Percentiles rank a stretch among this genome's conserved stretches.
phyloP scores from a whole-genome alignment of 352 stramenopile species.

The Aphanomyces astaci region DNA sequence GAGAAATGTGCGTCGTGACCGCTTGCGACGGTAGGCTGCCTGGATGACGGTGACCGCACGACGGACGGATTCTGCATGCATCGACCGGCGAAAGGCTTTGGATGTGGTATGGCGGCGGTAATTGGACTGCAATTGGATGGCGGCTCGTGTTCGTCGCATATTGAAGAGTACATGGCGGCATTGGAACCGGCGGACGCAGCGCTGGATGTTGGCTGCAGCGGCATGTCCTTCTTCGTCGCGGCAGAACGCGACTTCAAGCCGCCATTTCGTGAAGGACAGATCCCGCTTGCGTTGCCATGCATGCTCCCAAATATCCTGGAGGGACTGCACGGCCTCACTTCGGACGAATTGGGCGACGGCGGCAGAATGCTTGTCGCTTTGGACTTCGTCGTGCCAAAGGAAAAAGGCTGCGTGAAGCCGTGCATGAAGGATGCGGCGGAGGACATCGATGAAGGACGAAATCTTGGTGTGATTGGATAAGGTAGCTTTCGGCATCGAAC shows the following conservation, averaged over 20 bases:
- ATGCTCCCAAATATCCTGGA: slow-evolving; percentile 20
- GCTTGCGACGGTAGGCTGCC: slow-evolving; percentile 30
- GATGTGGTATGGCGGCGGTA: neutral
- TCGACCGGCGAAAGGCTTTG: neutral
- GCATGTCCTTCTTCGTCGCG: slow-evolving; percentile 29
- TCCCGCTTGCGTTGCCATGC: slow-evolving; percentile 10
- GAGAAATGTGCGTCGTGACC: slow-evolving; percentile 20
- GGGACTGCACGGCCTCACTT: neutral
- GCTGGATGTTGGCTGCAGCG: slow-evolving; percentile 34
- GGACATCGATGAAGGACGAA: slow-evolving; percentile 12
- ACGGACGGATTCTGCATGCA: slow-evolving; percentile 12
- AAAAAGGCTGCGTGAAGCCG: slow-evolving; percentile 7
- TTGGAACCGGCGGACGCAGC: slow-evolving; percentile 15
- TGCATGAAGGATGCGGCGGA: neutral
- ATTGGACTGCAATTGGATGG: neutral
- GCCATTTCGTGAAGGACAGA: neutral
- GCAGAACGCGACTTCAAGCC: neutral
- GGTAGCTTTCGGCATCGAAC: slow-evolving; percentile 5
- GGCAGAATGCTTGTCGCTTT: neutral
- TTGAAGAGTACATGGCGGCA: slow-evolving; percentile 13
- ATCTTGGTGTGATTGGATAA: slow-evolving; percentile 21
- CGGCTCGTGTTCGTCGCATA: slow-evolving; percentile 24
- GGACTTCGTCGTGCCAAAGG: neutral
- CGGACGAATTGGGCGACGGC: neutral
- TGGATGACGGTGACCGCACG: slow-evolving; percentile 25